Evolutionary conservation across 768 basidiomycete genomes (phyloP).

Genomic region (Amanita molliuscula): DNA sequence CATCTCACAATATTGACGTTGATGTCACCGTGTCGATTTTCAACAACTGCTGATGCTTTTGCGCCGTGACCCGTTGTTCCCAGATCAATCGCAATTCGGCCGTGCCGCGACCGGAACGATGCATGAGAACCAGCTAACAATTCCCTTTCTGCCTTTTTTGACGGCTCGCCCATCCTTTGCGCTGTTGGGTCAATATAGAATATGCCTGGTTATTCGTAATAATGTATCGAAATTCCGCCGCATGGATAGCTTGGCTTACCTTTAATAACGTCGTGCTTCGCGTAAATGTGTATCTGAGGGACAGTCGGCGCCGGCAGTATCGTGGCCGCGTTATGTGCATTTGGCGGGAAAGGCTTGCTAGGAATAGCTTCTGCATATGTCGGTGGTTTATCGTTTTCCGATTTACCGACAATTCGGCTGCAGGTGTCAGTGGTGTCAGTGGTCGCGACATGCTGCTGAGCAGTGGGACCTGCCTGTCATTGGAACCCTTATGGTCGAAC

Average conservation of each 20-base stretch:
- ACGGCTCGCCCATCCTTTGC: conserved; percentile 11
- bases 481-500: too few species aligned
- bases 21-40: conserved; percentile 26
- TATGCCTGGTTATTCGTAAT: conserved; percentile 20
- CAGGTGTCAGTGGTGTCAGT: not conserved
- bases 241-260: conserved; percentile 14
- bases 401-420: not conserved
- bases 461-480: too few species aligned
- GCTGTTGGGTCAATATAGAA: conserved; percentile 32
- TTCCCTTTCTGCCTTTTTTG: conserved; percentile 13
- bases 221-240: not conserved
- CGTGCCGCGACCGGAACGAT: conserved; percentile 32
- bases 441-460: not conserved
- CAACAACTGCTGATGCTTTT: conserved; percentile 21
- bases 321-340: not conserved
- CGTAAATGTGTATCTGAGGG: conserved; percentile 22
- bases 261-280: conserved; percentile 20
- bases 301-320: conserved; percentile 14
- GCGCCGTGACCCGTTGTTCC: conserved; percentile 25
- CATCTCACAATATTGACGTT: conserved; percentile 28
- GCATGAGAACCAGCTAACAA: conserved; percentile 23
- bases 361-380: not conserved
- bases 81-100: conserved; percentile 25
- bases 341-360: not conserved
- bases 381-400: not conserved